Base-by-base conservation (phyloP, 129 eudicot genomes). In the Oenanthe sinensis region DNA sequence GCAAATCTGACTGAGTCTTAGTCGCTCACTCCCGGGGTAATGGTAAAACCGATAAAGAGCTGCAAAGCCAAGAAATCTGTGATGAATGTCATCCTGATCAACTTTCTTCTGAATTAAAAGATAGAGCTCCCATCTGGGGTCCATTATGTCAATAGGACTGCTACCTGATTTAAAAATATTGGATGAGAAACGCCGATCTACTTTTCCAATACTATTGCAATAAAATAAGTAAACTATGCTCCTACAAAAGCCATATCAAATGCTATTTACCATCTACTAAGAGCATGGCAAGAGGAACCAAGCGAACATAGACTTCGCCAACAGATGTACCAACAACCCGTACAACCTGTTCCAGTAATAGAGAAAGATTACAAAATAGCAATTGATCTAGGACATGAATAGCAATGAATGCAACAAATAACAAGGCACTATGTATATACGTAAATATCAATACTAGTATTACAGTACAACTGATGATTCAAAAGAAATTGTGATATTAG, bases 201-300 rank as follows among this genome's bases (percentile, higher is more conserved):
- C 3, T 70, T 17, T 48, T 26, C 24, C 20, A 33, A 75, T 65
- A 26, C 11, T 5, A 43, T 42, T 46, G 16, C 77, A 42, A 74
- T 11, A 2, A 71, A 77, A 24, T 42, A 45, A 80, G 30, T n/a
- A 81, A 60, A 54, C 7, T 69, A 39, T 52, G 20, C 28, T 45
- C 77, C 71, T 80, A 0, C 30, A 70, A 72, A 37, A 63, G 69
- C 26, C 75, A 81, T n/a, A 70, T 62, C 44, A 75, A 71, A 28
- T n/a, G 78, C 47, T 77, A 33, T 13, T 83, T 88, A 92, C 99
- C 99, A 84, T 96, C 99, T 77, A 96, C 89, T 69, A 96, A 92
- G 71, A 95, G 99, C 54, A 96, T 97, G 72, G 87, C 99, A 75
- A 96, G 97, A 60, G 97, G 96, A 72, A 96, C 94, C 88, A 96